Conservation (phyloP, 2,329 filamentous ascomycete species). For the Monilinia polystroma region DNA sequence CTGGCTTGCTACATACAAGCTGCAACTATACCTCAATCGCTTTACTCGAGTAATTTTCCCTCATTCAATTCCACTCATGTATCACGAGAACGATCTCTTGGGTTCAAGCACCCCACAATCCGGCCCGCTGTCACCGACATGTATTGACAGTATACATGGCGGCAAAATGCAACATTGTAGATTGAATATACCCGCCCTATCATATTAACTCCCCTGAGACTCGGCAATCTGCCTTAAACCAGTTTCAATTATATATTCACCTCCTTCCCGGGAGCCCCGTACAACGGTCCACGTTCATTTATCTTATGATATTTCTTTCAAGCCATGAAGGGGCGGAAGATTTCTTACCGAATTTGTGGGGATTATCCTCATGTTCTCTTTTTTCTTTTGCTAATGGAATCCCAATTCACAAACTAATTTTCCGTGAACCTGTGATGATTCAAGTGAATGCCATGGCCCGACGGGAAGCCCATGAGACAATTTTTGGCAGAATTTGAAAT, state of each 20-base stretch:
- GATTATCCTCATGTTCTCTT: background rate
- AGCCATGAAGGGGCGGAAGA: conserved; percentile 12
- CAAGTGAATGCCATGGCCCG: background rate
- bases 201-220: conserved; percentile 8
- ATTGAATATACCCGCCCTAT: conserved; percentile 19
- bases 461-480: background rate
- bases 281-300: background rate
- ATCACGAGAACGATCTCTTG: conserved; percentile 13
- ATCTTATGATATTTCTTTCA: background rate
- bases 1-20: conserved; percentile 3
- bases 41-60: background rate
- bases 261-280: conserved; percentile 7
- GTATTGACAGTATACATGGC: conserved; percentile 10
- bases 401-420: conserved; percentile 6
- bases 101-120: conserved; percentile 4
- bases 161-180: conserved; percentile 5
- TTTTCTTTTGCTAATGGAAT: background rate
- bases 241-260: background rate
- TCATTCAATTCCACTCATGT: conserved; percentile 12
- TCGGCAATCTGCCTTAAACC: conserved; percentile 15
- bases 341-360: conserved; percentile 7
- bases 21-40: background rate
- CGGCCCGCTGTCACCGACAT: conserved; percentile 21
- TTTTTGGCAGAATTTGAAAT: background rate
- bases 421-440: background rate